Conservation (phyloP, 768 basidiomycete species). For the Strobilomyces echinocephalus region DNA sequence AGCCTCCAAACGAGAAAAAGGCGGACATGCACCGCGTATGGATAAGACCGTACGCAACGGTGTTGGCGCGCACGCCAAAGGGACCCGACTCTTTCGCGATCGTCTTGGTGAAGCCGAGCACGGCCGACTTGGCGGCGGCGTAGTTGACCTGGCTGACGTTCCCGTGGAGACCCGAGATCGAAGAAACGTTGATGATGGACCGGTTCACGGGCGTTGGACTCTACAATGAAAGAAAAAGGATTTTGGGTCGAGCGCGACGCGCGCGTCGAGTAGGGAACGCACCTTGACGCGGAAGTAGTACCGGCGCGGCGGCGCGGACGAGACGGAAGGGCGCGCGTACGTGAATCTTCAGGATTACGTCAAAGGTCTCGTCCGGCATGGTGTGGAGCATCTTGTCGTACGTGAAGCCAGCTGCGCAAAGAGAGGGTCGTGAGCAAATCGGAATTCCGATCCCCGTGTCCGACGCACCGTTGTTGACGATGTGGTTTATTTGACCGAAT, state of each 20-base stretch:
- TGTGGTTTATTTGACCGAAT: constrained; percentile 83
- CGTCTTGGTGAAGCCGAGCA: constrained; percentile 79
- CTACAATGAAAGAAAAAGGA: constrained; percentile 27
- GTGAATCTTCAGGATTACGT: constrained; percentile 80
- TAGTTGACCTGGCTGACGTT: constrained; percentile 86
- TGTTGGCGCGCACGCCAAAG: constrained; percentile 79
- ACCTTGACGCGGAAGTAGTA: constrained; percentile 80
- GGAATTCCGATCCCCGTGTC: not conserved
- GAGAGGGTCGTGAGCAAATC: not conserved
- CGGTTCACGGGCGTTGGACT: constrained; percentile 58
- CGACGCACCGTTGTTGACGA: constrained; percentile 67
- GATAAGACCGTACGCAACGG: constrained; percentile 72
- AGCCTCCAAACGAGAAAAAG: constrained; percentile 2
- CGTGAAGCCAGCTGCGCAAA: constrained; percentile 59
- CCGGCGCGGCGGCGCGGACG: constrained; percentile 76
- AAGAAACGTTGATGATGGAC: constrained; percentile 78
- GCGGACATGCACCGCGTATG: constrained; percentile 54
- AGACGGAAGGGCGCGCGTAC: constrained; percentile 84
- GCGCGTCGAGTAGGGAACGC: not conserved
- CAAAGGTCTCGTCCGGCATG: constrained; percentile 76
- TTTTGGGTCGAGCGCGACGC: not conserved
- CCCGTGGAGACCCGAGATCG: constrained; percentile 77
- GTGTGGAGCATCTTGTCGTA: constrained; percentile 88
- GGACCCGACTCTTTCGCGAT: constrained; percentile 85
- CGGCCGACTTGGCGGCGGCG: constrained; percentile 73